These are phyloP conservation scores for sunflower (Helianthus annuus) DNA, from an alignment of 129 eudicot genomes.

Conservation along the genomic window DNA sequence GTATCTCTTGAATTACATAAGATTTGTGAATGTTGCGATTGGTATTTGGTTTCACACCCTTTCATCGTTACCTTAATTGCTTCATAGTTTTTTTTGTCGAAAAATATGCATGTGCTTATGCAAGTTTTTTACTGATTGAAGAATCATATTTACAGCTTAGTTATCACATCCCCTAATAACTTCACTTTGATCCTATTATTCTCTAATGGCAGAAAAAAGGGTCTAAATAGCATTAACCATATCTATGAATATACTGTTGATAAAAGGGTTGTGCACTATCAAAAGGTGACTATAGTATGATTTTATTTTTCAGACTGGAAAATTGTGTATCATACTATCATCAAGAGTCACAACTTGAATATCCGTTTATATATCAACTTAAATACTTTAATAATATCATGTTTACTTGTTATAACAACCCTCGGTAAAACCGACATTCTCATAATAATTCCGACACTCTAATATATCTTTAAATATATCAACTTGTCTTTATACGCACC, in stretches of 20 bases:
- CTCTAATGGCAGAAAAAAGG: too few species aligned
- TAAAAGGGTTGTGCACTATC: not conserved
- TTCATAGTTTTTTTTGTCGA: not conserved
- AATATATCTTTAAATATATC: too few species aligned
- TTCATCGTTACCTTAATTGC: not conserved
- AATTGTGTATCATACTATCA: not conserved
- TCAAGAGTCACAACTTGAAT: not conserved
- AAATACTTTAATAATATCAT: not conserved
- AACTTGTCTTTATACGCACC: too few species aligned
- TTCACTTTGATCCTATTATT: too few species aligned
- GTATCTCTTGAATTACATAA: slow-evolving; percentile 36
- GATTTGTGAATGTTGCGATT: not conserved
- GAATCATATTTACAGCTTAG: too few species aligned
- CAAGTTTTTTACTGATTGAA: slow-evolving; percentile 5
- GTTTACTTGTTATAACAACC: too few species aligned
- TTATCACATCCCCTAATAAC: too few species aligned
- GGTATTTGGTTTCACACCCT: slow-evolving; percentile 1
- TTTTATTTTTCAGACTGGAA: not conserved
- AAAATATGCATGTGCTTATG: not conserved
- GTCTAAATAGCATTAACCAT: not conserved
- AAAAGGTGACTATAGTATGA: slow-evolving; percentile 2
- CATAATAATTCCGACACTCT: too few species aligned
- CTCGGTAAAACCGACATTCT: too few species aligned
- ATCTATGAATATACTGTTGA: not conserved
- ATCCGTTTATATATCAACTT: not conserved